A percentile compares a stretch with the other conserved stretches of the same genome.
phyloP scores from a whole-genome alignment of 257 asterid species.

The Lycium barbarum region DNA sequence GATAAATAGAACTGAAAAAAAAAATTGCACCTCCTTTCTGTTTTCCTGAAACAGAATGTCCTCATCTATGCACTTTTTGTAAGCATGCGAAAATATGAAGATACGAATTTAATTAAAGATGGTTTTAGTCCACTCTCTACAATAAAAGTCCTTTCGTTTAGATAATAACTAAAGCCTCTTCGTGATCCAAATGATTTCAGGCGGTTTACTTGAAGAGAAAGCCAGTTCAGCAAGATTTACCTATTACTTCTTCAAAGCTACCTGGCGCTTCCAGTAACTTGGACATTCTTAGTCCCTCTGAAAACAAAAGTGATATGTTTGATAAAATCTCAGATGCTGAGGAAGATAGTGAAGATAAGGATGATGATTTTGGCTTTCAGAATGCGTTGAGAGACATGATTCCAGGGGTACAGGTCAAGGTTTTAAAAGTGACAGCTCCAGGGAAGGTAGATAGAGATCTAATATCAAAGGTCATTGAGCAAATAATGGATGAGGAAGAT shows the following conservation, averaged over 20 bases:
- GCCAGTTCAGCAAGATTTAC: slow-evolving; percentile 56
- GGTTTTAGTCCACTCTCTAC: not conserved
- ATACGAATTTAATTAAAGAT: not conserved
- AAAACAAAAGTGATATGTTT: slow-evolving; percentile 57
- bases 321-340: slow-evolving; percentile 66
- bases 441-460: slow-evolving; percentile 76
- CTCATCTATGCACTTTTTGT: not conserved
- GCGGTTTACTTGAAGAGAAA: slow-evolving; percentile 87
- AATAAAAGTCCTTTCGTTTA: not conserved
- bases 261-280: slow-evolving; percentile 53
- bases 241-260: slow-evolving; percentile 58
- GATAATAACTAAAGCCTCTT: not conserved
- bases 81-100: slow-evolving; percentile 5
- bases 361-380: slow-evolving; percentile 75
- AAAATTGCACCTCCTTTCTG: not conserved
- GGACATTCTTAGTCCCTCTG: slow-evolving; percentile 65
- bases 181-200: slow-evolving; percentile 48
- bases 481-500: slow-evolving; percentile 81
- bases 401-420: slow-evolving; percentile 94
- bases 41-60: not conserved
- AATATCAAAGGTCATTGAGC: slow-evolving; percentile 88
- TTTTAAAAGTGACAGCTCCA: slow-evolving; percentile 79
- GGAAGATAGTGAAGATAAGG: slow-evolving; percentile 72
- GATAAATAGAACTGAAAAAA: slow-evolving; percentile 16
- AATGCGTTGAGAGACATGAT: slow-evolving; percentile 81